phyloP scores from a whole-genome alignment of 805 yeast genomes.

The Saccharomyces paradoxus region DNA sequence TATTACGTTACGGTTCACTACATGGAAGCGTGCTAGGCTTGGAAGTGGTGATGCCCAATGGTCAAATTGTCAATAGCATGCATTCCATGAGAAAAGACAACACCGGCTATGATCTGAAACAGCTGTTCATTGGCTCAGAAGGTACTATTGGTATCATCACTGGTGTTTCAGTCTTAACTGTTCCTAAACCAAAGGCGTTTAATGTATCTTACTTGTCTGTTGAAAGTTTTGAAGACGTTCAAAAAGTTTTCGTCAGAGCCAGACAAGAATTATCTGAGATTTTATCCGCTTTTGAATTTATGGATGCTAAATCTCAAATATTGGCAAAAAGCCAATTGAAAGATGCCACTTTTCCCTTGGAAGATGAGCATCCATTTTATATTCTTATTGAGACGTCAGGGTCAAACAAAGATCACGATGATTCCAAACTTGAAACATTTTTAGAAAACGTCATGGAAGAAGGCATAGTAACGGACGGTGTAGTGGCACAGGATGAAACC shows the following conservation, averaged over 20 bases:
- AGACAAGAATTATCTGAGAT: constrained; percentile 74
- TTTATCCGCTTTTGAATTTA: constrained; percentile 86
- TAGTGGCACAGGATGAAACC: constrained; percentile 89
- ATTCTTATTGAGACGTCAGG: constrained; percentile 94
- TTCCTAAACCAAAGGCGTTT: constrained; percentile 75
- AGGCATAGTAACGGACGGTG: constrained; percentile 84
- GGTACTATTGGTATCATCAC: constrained; percentile 89
- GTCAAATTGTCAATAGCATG: constrained; percentile 71
- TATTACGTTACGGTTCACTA: constrained; percentile 80
- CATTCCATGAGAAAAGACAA: constrained; percentile 86
- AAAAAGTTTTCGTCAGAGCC: constrained; percentile 69
- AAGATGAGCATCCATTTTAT: constrained; percentile 77
- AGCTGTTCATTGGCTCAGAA: constrained; percentile 86
- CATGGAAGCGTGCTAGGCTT: constrained; percentile 89
- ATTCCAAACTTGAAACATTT: constrained; percentile 77
- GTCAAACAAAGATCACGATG: constrained; percentile 87
- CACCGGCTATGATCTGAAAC: constrained; percentile 91
- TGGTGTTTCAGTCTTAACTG: constrained; percentile 82
- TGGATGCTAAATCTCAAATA: constrained; percentile 68
- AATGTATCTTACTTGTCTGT: constrained; percentile 87
- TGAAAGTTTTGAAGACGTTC: constrained; percentile 74
- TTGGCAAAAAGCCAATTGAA: constrained; percentile 56
- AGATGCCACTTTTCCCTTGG: constrained; percentile 63
- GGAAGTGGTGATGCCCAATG: constrained; percentile 89
- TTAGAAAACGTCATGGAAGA: constrained; percentile 78